Evolutionary conservation across 83 land plant species (phyloP).

Genomic region (Isoetes engelmannii): DNA sequence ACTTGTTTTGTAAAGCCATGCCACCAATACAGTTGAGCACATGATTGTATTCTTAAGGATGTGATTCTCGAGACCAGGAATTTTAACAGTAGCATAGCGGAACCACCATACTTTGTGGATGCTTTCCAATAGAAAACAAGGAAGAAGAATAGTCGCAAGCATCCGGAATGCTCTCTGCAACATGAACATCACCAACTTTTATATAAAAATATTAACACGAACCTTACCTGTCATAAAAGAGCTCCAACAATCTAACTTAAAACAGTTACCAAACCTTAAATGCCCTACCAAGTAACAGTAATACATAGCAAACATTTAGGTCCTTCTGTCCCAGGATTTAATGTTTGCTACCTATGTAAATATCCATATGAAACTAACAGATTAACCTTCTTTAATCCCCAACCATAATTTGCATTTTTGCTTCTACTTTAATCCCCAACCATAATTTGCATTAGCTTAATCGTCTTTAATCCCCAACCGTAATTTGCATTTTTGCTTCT

Average conservation of each 20-base stretch:
- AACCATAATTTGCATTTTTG: too few relatives aligned
- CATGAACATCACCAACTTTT: not conserved
- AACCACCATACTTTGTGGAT: conserved; percentile 53
- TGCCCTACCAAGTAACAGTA: too few relatives aligned
- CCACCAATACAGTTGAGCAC: conserved; percentile 29
- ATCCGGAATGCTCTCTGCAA: conserved; percentile 54
- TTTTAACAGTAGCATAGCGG: conserved; percentile 17
- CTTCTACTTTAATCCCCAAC: too few relatives aligned
- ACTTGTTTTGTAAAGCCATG: conserved; percentile 57
- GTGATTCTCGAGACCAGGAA: conserved; percentile 25
- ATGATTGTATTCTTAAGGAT: conserved; percentile 22
- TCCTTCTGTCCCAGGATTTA: too few relatives aligned
- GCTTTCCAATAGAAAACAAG: conserved; percentile 49
- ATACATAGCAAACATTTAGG: too few relatives aligned
- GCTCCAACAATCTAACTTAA: conserved; percentile 1
- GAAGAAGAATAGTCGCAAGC: conserved; percentile 41
- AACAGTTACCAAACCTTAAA: not conserved
- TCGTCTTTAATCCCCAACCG: too few relatives aligned
- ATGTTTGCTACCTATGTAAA: too few relatives aligned
- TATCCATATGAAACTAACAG: too few relatives aligned
- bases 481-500: too few relatives aligned
- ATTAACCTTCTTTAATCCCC: too few relatives aligned
- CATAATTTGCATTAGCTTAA: too few relatives aligned
- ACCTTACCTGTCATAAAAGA: not conserved
- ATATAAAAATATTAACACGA: not conserved